Base-by-base conservation (phyloP, 2,329 filamentous ascomycete species). In the Pseudocercospora vitis region DNA sequence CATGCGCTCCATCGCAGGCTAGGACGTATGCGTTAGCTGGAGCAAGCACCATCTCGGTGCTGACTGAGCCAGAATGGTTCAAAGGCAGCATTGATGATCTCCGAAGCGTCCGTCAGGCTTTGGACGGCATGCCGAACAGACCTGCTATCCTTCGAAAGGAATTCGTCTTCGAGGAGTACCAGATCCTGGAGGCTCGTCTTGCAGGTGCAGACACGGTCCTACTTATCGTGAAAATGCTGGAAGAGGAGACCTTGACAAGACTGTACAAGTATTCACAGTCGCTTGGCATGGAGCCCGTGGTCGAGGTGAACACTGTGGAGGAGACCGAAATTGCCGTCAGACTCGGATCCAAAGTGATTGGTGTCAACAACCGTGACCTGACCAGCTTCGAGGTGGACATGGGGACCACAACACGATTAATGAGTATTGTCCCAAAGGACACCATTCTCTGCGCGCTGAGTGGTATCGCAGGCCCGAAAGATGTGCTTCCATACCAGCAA, bases 1-100 rank as follows among this genome's bases (percentile, higher is more conserved):
- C 91, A 18, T 94, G 88, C 64, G 94, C 94, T 7, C 91, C 94
- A 19, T 84, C 86, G 4, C 94, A 99, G 72, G 94, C 95, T 35
- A 85, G 86, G 59, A 90, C 87, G 62, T 99, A 99, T 71, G 94
- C 95, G 7, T 81, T 94, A 48, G 91, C 94, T 5, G 95, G 94
- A 11, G 94, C 94, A 44, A 97, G 92, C 69, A 90, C 95, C 32
- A 99, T 99, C 62, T 97, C 94, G 1, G 94, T 99, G n/a, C 81
- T 99, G 42, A 99, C 94, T 0, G 94, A 99, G 73, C 94, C 95
- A 0, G 88, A 97, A 68, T 99, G 94, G 94, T 99, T 99, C 79
- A 97, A 96, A 75, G 94, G 94, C 44, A 95, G 88, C 72, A 91
- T 99, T 56, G 92, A 99, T 54, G 94, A 99, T 69, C 76, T 99